Conservation (phyloP, 345 rosid species). For the Acer yangbiense region DNA sequence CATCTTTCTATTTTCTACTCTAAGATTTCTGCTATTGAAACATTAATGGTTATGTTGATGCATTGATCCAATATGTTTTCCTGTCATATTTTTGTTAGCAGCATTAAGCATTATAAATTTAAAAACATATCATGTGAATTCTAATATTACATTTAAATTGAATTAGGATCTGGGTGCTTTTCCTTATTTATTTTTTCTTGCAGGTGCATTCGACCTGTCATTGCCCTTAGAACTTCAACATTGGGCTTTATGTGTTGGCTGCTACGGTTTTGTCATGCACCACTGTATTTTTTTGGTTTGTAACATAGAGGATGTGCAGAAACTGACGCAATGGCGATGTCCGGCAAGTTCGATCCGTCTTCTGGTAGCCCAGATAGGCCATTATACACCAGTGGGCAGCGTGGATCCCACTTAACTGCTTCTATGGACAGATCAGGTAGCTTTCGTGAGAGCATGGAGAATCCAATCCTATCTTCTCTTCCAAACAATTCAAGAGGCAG, state of each 20-base stretch:
- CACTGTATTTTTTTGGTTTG: slow-evolving; percentile 51
- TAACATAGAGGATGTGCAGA: slow-evolving; percentile 49
- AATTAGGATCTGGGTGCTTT: slow-evolving; percentile 24
- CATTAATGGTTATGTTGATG: slow-evolving; percentile 1
- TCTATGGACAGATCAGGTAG: slow-evolving; percentile 85
- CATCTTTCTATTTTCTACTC: slow-evolving; percentile 12
- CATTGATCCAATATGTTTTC: neutral
- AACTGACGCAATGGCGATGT: slow-evolving; percentile 72
- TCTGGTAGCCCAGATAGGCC: slow-evolving; percentile 88
- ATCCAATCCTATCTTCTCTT: slow-evolving; percentile 67
- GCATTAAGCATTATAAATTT: neutral
- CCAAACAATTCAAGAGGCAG: slow-evolving; percentile 67
- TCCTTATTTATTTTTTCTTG: slow-evolving; percentile 26
- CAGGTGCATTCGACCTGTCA: slow-evolving; percentile 46
- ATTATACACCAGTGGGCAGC: slow-evolving; percentile 61
- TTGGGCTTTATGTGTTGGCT: slow-evolving; percentile 56
- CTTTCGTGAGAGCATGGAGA: slow-evolving; percentile 80
- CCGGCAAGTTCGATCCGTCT: slow-evolving; percentile 85
- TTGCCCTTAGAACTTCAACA: slow-evolving; percentile 28
- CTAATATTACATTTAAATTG: neutral
- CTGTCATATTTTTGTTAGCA: neutral
- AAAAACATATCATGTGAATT: slow-evolving; percentile 3
- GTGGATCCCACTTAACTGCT: slow-evolving; percentile 77
- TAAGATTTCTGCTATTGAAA: slow-evolving; percentile 16
- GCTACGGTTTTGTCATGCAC: slow-evolving; percentile 67